Conservation (phyloP, 768 basidiomycete species). For the Lentinula edodes region DNA sequence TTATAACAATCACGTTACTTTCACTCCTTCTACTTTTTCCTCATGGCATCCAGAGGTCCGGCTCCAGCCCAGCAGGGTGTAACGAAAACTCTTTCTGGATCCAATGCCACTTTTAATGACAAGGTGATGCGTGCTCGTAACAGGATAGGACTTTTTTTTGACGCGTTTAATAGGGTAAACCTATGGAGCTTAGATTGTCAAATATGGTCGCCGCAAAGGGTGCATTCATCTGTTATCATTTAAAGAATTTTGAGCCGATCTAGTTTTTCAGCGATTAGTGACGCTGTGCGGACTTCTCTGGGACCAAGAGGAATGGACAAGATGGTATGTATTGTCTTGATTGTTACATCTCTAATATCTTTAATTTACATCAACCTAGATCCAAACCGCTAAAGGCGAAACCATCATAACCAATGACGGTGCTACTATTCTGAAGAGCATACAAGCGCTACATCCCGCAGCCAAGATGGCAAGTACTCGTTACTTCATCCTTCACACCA, state of each 20-base stretch:
- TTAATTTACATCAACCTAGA: conserved; percentile 40
- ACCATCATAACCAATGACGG: conserved; percentile 99
- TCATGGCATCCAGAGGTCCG: conserved; percentile 30
- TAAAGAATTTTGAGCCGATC: conserved; percentile 11
- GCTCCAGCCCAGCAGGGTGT: conserved; percentile 32
- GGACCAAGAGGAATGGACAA: conserved; percentile 99
- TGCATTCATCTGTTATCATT: conserved; percentile 21
- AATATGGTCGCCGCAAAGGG: conserved; percentile 99
- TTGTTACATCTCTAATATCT: conserved; percentile 2
- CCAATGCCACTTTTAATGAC: conserved; percentile 83
- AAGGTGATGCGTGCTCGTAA: conserved; percentile 43
- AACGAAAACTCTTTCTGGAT: conserved; percentile 42
- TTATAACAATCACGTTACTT: conserved; percentile 11
- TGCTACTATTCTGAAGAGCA: conserved; percentile 92
- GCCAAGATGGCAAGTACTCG: conserved; percentile 81
- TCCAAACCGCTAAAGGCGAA: conserved; percentile 94
- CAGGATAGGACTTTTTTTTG: conserved; percentile 10
- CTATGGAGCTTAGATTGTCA: conserved; percentile 94
- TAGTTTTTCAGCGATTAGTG: conserved; percentile 74
- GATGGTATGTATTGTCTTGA: conserved; percentile 58
- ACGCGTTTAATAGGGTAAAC: conserved; percentile 71
- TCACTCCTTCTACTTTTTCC: conserved; percentile 10
- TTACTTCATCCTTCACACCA: neutral
- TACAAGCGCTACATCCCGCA: conserved; percentile 95
- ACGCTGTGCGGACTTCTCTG: conserved; percentile 93